Base-by-base conservation (phyloP, 169 alveolate species). In the Eimeria falciformis region DNA sequence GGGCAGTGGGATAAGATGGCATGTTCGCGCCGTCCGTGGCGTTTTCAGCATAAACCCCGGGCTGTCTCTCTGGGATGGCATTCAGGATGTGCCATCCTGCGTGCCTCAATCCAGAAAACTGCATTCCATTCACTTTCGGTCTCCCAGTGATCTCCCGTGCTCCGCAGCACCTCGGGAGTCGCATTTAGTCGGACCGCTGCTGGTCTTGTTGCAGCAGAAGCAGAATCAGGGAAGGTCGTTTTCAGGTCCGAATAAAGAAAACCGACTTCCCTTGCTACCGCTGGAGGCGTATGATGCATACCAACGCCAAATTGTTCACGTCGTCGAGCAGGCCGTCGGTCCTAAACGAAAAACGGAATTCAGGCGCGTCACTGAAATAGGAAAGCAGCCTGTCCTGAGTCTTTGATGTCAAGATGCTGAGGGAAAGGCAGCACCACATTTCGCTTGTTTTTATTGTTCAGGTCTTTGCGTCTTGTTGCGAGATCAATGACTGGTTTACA, bases 401-500 rank as follows among this genome's bases (percentile, higher is more conserved):
- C 0, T 1, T 50, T 50, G 0, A 12, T 50, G 11, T 50, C 62
- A n/a, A n/a, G n/a, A n/a, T n/a, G n/a, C n/a, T n/a, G n/a, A n/a
- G n/a, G n/a, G n/a, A n/a, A n/a, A n/a, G n/a, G n/a, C n/a, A n/a
- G n/a, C n/a, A n/a, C n/a, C n/a, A n/a, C n/a, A n/a, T 25, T 3
- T 18, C 18, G 1, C 47, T 29, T 29, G 0, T 45, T 0, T 0
- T 17, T 29, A 37, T 71, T 71, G 5, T 23, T 66, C 85, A 75
- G 85, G 55, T 40, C 85, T 45, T 75, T 75, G 65, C 40, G 21
- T 11, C 85, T 75, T 2, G 85, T 45, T 21, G 46, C 50, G 11
- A 58, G 65, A n/a, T 75, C 85, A 17, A n/a, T 75, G 85, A 21
- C 43, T 43, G 27, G 65, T 21, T 21, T 75, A 6, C 85, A 75